Evolutionary conservation across 2,329 filamentous ascomycete species (phyloP).

Genomic region (Scedosporium aurantiacum): DNA sequence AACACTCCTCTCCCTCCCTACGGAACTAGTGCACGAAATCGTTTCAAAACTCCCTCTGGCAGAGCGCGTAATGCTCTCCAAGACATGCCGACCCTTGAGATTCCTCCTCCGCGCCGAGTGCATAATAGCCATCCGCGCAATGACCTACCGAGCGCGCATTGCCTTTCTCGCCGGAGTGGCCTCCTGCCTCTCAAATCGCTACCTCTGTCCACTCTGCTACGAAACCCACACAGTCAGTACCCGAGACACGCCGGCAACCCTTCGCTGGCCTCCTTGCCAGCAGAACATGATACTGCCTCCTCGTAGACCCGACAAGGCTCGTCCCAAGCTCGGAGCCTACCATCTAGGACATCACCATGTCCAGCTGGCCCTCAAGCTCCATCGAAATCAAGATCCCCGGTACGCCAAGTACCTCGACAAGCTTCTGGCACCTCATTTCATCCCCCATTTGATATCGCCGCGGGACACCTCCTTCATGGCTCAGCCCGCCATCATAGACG

Average conservation of each 20-base stretch:
- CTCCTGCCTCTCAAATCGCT: background rate
- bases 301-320: background rate
- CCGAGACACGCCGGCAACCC: background rate
- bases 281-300: background rate
- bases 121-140: background rate
- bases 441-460: background rate
- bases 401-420: background rate
- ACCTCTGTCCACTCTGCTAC: background rate
- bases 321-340: background rate
- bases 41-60: background rate
- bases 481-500: background rate
- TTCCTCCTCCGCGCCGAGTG: background rate
- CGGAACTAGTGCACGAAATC: background rate
- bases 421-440: background rate
- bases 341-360: background rate
- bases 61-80: background rate
- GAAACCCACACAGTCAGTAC: background rate
- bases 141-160: background rate
- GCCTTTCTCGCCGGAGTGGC: background rate
- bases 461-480: background rate
- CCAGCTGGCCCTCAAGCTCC: background rate
- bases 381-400: background rate
- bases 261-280: background rate
- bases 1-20: background rate
- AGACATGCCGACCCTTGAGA: background rate